Evolutionary conservation across 495 filamentous ascomycete species (phyloP).

Genomic region (Corynascus novoguineensis): DNA sequence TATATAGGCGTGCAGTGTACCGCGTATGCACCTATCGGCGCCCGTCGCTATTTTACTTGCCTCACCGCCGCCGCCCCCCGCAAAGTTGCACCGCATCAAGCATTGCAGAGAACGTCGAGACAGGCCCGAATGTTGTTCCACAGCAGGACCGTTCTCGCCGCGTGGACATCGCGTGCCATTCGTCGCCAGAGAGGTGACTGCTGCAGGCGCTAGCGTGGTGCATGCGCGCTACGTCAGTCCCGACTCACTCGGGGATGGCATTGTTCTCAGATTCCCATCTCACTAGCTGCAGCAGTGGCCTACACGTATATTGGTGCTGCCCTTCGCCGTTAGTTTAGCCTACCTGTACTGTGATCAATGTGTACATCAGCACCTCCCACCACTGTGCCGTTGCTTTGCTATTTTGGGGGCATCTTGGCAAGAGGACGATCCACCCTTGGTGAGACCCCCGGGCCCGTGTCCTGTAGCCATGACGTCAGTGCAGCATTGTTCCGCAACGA

Average conservation of each 20-base stretch:
- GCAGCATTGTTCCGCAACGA: not conserved
- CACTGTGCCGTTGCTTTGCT: too few species aligned
- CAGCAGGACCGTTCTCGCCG: not conserved
- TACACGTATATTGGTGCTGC: too few species aligned
- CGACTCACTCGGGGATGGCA: not conserved
- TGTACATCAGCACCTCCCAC: too few species aligned
- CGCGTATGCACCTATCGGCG: too few species aligned
- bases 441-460: not conserved
- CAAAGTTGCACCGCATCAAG: conserved; percentile 3
- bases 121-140: not conserved
- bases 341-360: too few species aligned
- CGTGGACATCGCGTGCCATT: conserved; percentile 1
- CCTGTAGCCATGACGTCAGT: conserved; percentile 4
- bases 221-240: conserved; percentile 10
- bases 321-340: not conserved
- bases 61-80: conserved; percentile 3
- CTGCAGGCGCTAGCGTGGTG: too few species aligned
- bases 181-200: not conserved
- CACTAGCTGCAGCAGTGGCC: not conserved
- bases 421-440: too few species aligned
- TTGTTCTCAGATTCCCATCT: conserved; percentile 10
- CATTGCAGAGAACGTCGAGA: not conserved
- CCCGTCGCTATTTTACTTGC: not conserved
- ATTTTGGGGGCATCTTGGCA: too few species aligned
- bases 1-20: too few species aligned